Percentiles rank a stretch among this genome's conserved stretches.
These are phyloP conservation scores for Pleurotus cornucopiae DNA, from an alignment of 768 basidiomycete genomes.

Conservation along the genomic window DNA sequence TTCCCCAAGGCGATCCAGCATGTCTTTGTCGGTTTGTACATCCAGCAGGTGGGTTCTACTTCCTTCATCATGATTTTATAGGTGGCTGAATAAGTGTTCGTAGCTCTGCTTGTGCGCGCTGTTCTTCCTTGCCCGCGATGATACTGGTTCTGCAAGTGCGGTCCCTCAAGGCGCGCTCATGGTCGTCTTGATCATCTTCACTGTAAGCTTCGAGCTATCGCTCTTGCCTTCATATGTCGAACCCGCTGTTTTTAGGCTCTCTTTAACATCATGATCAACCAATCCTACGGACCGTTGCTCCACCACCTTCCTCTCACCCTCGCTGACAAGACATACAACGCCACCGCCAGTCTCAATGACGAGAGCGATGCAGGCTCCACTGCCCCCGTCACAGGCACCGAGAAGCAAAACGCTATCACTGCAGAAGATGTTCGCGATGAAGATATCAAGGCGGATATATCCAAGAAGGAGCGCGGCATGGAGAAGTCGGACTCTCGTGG, in stretches of 20 bases:
- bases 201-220: conserved; percentile 44
- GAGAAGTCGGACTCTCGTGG: conserved; percentile 7
- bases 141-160: conserved; percentile 48
- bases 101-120: conserved; percentile 72
- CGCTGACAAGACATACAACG: conserved; percentile 61
- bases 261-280: conserved; percentile 69
- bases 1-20: conserved; percentile 95
- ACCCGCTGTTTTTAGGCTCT: conserved; percentile 22
- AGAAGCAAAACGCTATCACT: not conserved
- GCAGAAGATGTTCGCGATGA: conserved; percentile 12
- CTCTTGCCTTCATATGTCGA: not conserved
- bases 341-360: conserved; percentile 8
- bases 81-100: not conserved
- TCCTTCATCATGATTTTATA: not conserved
- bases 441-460: conserved; percentile 1
- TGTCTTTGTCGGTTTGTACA: conserved; percentile 89
- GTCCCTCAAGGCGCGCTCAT: conserved; percentile 76
- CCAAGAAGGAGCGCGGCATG: conserved; percentile 5
- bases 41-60: conserved; percentile 51
- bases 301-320: conserved; percentile 74
- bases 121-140: conserved; percentile 81
- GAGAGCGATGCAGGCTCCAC: conserved; percentile 1
- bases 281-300: conserved; percentile 78
- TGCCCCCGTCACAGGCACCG: not conserved
- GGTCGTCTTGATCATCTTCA: conserved; percentile 80